These are phyloP conservation scores for Polygonum maritimum DNA, from an alignment of 148 eudicot genomes.

Conservation along the genomic window DNA sequence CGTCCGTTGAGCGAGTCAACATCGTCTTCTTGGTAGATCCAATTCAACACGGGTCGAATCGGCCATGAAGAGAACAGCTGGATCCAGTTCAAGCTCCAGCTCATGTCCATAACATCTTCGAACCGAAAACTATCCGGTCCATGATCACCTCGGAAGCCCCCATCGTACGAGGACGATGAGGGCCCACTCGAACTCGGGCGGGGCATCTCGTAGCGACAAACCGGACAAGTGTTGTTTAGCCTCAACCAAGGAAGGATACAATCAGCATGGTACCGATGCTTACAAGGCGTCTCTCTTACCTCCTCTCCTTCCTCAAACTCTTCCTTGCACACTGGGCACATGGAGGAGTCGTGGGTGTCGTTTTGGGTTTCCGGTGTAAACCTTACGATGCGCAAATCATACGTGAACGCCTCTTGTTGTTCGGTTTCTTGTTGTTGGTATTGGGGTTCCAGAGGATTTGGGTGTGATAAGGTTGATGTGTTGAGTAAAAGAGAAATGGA, in stretches of 20 bases:
- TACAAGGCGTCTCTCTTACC: slow-evolving; percentile 41
- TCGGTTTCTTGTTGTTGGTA: not conserved
- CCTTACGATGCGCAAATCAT: not conserved
- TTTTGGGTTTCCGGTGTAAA: not conserved
- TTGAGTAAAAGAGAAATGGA: not conserved
- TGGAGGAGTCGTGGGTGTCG: not conserved
- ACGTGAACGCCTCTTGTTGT: not conserved
- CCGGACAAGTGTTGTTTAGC: slow-evolving; percentile 61
- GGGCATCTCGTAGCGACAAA: slow-evolving; percentile 51
- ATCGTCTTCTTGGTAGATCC: slow-evolving; percentile 17
- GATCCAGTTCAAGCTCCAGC: slow-evolving; percentile 22
- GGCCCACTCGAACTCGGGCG: not conserved
- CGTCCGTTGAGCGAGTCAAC: not conserved
- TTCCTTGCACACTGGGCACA: slow-evolving; percentile 68
- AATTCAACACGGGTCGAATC: slow-evolving; percentile 27
- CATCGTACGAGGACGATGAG: not conserved
- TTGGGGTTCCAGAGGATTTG: not conserved
- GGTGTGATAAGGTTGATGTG: not conserved
- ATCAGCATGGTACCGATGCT: slow-evolving; percentile 50
- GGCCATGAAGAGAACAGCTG: slow-evolving; percentile 47
- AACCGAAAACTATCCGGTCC: slow-evolving; percentile 7
- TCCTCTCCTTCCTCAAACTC: slow-evolving; percentile 42
- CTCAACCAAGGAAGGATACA: slow-evolving; percentile 69
- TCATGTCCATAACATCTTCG: slow-evolving; percentile 19
- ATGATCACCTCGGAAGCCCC: not conserved